Evolutionary conservation across 2,329 filamentous ascomycete genomes (phyloP), one percentile per base, ranked within the genome.

Genomic region (Phialophora macrospora): DNA sequence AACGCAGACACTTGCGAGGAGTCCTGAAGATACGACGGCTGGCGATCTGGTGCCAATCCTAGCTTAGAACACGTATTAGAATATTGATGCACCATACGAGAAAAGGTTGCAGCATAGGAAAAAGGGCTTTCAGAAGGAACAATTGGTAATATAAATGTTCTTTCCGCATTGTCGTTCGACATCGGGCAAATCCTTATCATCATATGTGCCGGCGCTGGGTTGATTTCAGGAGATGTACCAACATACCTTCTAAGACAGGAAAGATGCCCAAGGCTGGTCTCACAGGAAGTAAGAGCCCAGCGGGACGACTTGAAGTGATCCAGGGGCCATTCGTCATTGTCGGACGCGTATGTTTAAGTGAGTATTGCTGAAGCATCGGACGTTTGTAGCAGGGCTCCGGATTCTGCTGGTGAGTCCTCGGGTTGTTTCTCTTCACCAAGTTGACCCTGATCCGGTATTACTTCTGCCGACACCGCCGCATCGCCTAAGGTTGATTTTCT

Each of bases 401-500:
- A 3, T 44, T 44, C 14, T 44, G 17, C 6, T 5, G 48, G 5
- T 11, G 48, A 14, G 8, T 26, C 20, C 20, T 24, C 22, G 20
- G 12, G 9, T 51, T 5, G 48, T 24, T 20, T 75, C 0, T 87
- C 83, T 1, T 87, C 83, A 48, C 90, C 87, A 68, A 87, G 88
- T 30, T 88, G 77, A 38, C 87, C 77, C 74, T 83, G 86, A 74
- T 79, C 85, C 76, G 73, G 87, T 78, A 77, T 87, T 77, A 79
- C 87, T 84, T 81, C 89, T 79, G 71, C 84, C 77, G 73, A 84
- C 77, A 70, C 86, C 80, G 78, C 82, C 20, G 75, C 87, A 82
- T 76, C 90, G 72, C 85, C 54, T 77, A 87, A 72, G 79, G 87
- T 73, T 78, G 85, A 74, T 83, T 91, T 77, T 82, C 86, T 77